phyloP scores from a whole-genome alignment of 805 yeast genomes.

The Grigorovia yakushimaensis region DNA sequence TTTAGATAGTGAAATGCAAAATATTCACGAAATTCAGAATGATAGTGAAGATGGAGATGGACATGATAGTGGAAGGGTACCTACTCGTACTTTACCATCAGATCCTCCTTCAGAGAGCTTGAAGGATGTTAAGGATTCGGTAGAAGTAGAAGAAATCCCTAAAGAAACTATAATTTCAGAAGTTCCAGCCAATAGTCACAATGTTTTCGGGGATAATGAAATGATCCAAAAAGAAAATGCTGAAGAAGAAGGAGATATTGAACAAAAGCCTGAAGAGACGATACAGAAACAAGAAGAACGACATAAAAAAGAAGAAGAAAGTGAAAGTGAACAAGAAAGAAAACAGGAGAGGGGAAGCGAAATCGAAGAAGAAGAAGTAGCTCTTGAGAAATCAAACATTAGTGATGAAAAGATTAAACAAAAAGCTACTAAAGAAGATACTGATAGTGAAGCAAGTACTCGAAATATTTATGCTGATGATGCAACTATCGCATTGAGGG shows the following conservation, averaged over 20 bases:
- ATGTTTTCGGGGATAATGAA: too few relatives aligned
- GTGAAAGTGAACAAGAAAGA: too few relatives aligned
- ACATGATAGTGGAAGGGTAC: not conserved
- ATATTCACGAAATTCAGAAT: not conserved
- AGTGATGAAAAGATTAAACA: not conserved
- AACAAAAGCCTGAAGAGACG: too few relatives aligned
- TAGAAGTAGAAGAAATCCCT: too few relatives aligned
- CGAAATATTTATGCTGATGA: too few relatives aligned
- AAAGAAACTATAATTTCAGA: too few relatives aligned
- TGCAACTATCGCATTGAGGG: too few relatives aligned
- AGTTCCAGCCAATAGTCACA: too few relatives aligned
- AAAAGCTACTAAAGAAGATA: not conserved
- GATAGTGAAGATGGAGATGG: not conserved
- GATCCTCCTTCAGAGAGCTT: slow-evolving; percentile 6
- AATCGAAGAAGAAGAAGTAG: not conserved
- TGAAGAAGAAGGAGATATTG: not conserved
- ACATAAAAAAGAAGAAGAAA: too few relatives aligned
- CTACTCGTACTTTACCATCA: not conserved
- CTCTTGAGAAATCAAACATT: not conserved
- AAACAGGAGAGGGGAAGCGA: not conserved
- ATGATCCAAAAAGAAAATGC: not conserved
- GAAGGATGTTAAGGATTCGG: not conserved
- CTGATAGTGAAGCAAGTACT: too few relatives aligned
- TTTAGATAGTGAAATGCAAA: not conserved
- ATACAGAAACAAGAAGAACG: too few relatives aligned